phyloP scores from a whole-genome alignment of 2,329 filamentous ascomycete species.

The Penicillium concentricum region DNA sequence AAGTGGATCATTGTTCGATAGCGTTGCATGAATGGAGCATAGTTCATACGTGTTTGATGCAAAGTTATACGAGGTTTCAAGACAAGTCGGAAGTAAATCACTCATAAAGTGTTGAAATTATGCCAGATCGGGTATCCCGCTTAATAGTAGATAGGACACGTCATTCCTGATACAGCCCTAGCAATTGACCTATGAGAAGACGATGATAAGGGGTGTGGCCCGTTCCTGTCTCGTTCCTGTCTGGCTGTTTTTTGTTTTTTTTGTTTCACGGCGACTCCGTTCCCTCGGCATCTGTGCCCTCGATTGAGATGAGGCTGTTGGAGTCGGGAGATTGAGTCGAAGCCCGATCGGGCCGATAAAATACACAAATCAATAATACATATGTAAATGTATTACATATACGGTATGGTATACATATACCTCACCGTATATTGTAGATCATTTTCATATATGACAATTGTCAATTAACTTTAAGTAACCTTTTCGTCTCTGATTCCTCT shows the following conservation, averaged over 20 bases:
- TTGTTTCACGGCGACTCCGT: not conserved
- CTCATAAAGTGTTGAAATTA: not conserved
- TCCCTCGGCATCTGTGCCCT: not conserved
- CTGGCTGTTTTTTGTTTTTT: not conserved
- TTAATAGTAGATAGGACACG: slow-evolving; percentile 1
- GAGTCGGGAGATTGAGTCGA: too few species aligned
- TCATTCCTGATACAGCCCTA: slow-evolving; percentile 4
- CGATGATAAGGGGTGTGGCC: not conserved
- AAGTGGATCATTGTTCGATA: not conserved
- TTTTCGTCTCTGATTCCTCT: not conserved
- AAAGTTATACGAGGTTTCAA: not conserved
- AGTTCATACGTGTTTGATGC: not conserved
- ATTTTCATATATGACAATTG: slow-evolving; percentile 3
- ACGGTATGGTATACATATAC: not conserved
- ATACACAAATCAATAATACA: too few species aligned
- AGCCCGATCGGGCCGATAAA: slow-evolving; percentile 2
- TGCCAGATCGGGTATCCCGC: not conserved
- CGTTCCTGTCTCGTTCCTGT: not conserved
- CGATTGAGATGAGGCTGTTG: not conserved
- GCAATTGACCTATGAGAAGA: slow-evolving; percentile 2
- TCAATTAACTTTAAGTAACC: not conserved
- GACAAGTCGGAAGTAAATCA: not conserved
- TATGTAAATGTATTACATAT: not conserved
- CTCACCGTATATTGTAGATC: not conserved
- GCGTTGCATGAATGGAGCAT: not conserved